Conservation (phyloP, 2,329 filamentous ascomycete species). For the Cladorrhinum sp. region DNA sequence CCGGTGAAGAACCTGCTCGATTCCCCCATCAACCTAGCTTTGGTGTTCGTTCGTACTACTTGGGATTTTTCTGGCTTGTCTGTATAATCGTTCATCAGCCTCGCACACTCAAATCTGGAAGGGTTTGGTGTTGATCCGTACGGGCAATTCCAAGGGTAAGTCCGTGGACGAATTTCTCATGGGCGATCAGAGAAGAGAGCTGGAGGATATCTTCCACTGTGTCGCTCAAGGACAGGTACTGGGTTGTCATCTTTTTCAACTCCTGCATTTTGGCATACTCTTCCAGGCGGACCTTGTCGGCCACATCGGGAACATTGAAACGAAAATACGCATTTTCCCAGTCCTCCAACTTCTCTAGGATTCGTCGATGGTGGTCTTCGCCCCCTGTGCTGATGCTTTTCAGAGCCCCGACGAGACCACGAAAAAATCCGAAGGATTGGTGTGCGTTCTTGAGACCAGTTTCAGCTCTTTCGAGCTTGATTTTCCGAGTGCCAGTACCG, state of each 20-base stretch:
- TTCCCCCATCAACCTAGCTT: constrained; percentile 2
- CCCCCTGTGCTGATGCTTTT: constrained; percentile 25
- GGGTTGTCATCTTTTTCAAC: constrained; percentile 25
- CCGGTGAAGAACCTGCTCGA: constrained; percentile 30
- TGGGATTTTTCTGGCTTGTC: constrained; percentile 20
- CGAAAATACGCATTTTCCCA: constrained; percentile 30
- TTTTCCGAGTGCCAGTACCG: constrained; percentile 30
- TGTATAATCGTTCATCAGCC: constrained; percentile 8
- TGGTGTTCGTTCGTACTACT: constrained; percentile 10
- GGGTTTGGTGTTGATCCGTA: constrained; percentile 14
- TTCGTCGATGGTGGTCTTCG: constrained; percentile 22
- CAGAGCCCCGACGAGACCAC: constrained; percentile 12
- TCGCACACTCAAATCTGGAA: neutral
- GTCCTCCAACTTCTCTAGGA: constrained; percentile 17
- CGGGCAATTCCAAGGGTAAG: constrained; percentile 24
- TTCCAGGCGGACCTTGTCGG: constrained; percentile 25
- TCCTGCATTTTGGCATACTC: constrained; percentile 29
- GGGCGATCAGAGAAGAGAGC: constrained; percentile 22
- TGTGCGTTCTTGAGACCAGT: neutral
- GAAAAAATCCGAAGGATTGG: neutral
- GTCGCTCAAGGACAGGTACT: constrained; percentile 22
- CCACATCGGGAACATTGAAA: constrained; percentile 29
- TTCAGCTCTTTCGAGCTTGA: constrained; percentile 1
- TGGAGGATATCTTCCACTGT: constrained; percentile 23
- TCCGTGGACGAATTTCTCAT: constrained; percentile 7